Evolutionary conservation across 2,329 filamentous ascomycete genomes (phyloP), one percentile per base, ranked within the genome.

Genomic region (Alternaria arborescens): DNA sequence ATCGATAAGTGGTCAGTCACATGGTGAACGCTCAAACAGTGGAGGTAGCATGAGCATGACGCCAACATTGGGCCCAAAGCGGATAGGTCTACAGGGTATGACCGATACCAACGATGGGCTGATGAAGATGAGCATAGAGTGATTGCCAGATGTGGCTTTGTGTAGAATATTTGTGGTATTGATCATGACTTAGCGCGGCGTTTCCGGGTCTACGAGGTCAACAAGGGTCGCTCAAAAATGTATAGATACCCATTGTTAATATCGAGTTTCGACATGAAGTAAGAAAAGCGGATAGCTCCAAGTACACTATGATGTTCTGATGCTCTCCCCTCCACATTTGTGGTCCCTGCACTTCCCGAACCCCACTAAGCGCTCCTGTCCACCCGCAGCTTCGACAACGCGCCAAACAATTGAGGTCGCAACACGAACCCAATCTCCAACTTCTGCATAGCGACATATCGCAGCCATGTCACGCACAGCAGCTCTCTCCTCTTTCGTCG

Each of bases 111-210:
- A 93, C 75, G 94, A 97, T 77, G 92, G 93, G 2, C 84, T 97
- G 66, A 97, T 97, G 90, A 93, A 94, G 71, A 95, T 98, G 91
- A 97, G 92, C 78, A 97, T 97, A 72, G 94, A 97, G 78, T 97
- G 50, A 42, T 40, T 47, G 26, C 30, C 22, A 36, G 32, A 8
- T 3, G 32, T 36, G 32, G 16, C 32, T 16, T 48, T 30, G 43
- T 55, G 36, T 34, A 47, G 12, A 11, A 34, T 55, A 34, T 12
- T 52, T 16, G 48, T 42, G 26, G 52, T 40, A 18, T 46, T 46
- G 47, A 43, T 48, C 51, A 51, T 58, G 46, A 34, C 62, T 67
- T 41, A 75, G 72, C 74, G 71, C 41, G 73, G 74, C 61, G 74
- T 76, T 72, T 22, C 32, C 58, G 52, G 40, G 6, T 40, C 14